Percentiles rank a stretch among this genome's conserved stretches.
phyloP scores from a whole-genome alignment of 2,329 filamentous ascomycete species.

The Colletotrichum incanum region DNA sequence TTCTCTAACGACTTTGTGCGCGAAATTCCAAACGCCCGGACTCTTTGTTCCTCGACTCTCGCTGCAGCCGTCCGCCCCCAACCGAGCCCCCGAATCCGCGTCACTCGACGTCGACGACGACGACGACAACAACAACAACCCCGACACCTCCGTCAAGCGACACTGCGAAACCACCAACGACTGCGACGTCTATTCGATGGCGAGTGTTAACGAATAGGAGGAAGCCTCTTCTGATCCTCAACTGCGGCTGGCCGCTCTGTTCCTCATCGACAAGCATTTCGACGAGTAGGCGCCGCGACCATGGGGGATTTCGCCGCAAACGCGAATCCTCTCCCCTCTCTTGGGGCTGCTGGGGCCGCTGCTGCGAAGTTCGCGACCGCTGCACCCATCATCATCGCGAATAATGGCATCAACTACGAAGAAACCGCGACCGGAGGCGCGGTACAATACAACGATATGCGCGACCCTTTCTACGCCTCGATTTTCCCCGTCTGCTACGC shows the following conservation, averaged over 20 bases:
- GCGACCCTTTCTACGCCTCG: conserved; percentile 93
- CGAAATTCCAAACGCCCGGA: conserved; percentile 28
- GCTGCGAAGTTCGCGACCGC: conserved; percentile 53
- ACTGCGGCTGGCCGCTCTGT: conserved; percentile 49
- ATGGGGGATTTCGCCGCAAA: conserved; percentile 43
- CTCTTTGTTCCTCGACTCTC: conserved; percentile 33
- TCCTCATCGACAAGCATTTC: conserved; percentile 42
- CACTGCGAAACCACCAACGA: conserved; percentile 24
- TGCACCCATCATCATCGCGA: conserved; percentile 59
- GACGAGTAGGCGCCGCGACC: conserved; percentile 49
- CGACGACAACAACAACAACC: conserved; percentile 18
- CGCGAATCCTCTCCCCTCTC: conserved; percentile 45
- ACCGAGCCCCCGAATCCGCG: conserved; percentile 35
- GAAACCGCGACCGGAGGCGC: conserved; percentile 52
- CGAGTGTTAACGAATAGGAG: conserved; percentile 48
- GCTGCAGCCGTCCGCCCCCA: conserved; percentile 41
- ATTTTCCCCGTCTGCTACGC: conserved; percentile 95
- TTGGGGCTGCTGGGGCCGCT: conserved; percentile 31
- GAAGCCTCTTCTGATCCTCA: conserved; percentile 41
- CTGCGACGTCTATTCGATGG: conserved; percentile 51
- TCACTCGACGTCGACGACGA: conserved; percentile 12
- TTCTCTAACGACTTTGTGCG: conserved; percentile 6
- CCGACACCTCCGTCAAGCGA: conserved; percentile 24
- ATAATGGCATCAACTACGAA: conserved; percentile 58
- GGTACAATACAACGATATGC: conserved; percentile 72